Conservation (phyloP, 2,329 filamentous ascomycete genomes). For the Stemphylium vesicarium region DNA sequence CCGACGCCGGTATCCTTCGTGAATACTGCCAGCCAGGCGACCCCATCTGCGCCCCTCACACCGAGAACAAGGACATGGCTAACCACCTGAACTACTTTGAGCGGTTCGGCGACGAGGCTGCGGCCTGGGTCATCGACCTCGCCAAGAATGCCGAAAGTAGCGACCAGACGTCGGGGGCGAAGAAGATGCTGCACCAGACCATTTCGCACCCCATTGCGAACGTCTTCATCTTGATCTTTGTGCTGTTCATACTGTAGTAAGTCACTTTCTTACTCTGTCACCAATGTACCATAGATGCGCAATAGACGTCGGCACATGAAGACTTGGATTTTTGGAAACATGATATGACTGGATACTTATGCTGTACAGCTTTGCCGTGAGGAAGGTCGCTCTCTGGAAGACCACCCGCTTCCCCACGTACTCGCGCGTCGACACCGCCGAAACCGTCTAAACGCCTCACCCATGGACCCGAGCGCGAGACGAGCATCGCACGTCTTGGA, state of each 20-base stretch:
- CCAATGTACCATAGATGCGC: conserved; percentile 2
- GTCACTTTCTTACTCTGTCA: conserved; percentile 9
- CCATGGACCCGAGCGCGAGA: background rate
- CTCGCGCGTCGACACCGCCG: conserved; percentile 25
- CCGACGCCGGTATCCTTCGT: conserved; percentile 58
- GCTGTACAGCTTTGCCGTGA: conserved; percentile 25
- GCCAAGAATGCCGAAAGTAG: conserved; percentile 21
- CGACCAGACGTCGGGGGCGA: conserved; percentile 19
- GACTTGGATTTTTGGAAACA: background rate
- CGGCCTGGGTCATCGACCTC: conserved; percentile 29
- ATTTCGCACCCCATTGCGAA: conserved; percentile 32
- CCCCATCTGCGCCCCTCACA: conserved; percentile 65
- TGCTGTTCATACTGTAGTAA: conserved; percentile 32
- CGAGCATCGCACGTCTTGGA: conserved; percentile 5
- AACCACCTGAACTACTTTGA: conserved; percentile 65
- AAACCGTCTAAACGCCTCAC: conserved; percentile 17
- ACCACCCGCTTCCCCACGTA: conserved; percentile 23
- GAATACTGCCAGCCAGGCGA: conserved; percentile 69
- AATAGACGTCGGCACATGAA: conserved; percentile 7
- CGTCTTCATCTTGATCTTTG: conserved; percentile 28
- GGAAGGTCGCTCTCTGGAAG: conserved; percentile 30
- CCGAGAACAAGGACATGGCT: conserved; percentile 55
- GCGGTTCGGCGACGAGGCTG: conserved; percentile 30
- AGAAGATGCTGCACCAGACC: conserved; percentile 26
- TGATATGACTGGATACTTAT: conserved; percentile 26